Conservation (phyloP, 73 alveolate genomes). For the Paramecium octaurelia region DNA sequence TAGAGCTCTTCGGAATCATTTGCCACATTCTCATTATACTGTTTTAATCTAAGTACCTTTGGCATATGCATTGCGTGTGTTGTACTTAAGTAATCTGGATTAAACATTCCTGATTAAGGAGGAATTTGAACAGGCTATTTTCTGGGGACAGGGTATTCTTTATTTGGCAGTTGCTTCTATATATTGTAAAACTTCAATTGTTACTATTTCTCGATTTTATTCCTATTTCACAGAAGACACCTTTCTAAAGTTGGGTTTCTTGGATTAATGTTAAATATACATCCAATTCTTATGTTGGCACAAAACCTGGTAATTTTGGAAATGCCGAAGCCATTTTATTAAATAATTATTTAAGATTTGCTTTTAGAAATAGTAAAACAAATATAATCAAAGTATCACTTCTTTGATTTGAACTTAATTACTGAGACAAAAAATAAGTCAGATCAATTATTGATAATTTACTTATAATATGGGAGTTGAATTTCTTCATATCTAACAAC, state of each 20-base stretch:
- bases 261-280: slow-evolving; percentile 56
- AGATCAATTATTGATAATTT: not conserved
- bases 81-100: slow-evolving; percentile 63
- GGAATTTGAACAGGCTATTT: slow-evolving; percentile 52
- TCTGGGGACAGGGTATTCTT: slow-evolving; percentile 67
- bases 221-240: slow-evolving; percentile 71
- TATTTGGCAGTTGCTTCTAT: slow-evolving; percentile 60
- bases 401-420: not conserved
- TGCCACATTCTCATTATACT: not conserved
- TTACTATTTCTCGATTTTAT: slow-evolving; percentile 65
- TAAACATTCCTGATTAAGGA: slow-evolving; percentile 64
- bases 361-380: not conserved
- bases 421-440: not conserved
- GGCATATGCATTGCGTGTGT: slow-evolving; percentile 66
- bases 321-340: slow-evolving; percentile 64
- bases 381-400: not conserved
- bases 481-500: too few relatives aligned
- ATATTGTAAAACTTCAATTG: not conserved
- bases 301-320: slow-evolving; percentile 87
- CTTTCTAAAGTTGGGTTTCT: slow-evolving; percentile 63
- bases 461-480: not conserved
- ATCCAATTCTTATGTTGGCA: slow-evolving; percentile 76
- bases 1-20: slow-evolving; percentile 76
- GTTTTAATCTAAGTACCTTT: not conserved
- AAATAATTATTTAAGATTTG: not conserved